Conservation (phyloP, 2,329 filamentous ascomycete species). For the Apiospora aurea region DNA sequence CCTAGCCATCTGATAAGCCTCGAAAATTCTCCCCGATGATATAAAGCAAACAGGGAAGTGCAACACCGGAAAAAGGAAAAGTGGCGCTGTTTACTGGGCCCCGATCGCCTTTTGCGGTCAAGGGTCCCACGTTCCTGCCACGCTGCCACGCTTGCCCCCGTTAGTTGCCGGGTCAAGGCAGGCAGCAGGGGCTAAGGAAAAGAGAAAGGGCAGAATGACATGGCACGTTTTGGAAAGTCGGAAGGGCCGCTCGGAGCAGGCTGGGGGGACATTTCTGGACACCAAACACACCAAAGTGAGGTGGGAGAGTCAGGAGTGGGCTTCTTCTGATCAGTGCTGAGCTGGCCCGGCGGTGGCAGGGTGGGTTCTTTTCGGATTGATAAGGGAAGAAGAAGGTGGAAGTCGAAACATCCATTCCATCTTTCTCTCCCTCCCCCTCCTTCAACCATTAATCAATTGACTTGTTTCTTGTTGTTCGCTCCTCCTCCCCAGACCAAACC, state of each 20-base stretch:
- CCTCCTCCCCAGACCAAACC: background rate
- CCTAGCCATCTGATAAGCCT: slow-evolving; percentile 13
- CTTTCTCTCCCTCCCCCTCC: slow-evolving; percentile 6
- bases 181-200: background rate
- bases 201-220: slow-evolving; percentile 8
- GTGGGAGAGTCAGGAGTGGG: background rate
- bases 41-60: slow-evolving; percentile 7
- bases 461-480: background rate
- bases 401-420: background rate
- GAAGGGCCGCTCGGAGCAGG: background rate
- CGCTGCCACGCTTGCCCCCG: background rate
- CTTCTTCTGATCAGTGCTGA: slow-evolving; percentile 18
- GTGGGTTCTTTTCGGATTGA: background rate
- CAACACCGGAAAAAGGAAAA: background rate
- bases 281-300: background rate
- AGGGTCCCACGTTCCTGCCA: slow-evolving; percentile 13
- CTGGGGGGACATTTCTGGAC: background rate
- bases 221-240: slow-evolving; percentile 10
- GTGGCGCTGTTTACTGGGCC: background rate
- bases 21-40: background rate
- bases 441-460: background rate
- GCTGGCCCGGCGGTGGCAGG: background rate
- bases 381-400: background rate
- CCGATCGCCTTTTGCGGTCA: slow-evolving; percentile 3
- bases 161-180: slow-evolving; percentile 16